Base-by-base conservation (phyloP, 1,284 basidiomycete species). In the Ceratobasidium sp. region DNA sequence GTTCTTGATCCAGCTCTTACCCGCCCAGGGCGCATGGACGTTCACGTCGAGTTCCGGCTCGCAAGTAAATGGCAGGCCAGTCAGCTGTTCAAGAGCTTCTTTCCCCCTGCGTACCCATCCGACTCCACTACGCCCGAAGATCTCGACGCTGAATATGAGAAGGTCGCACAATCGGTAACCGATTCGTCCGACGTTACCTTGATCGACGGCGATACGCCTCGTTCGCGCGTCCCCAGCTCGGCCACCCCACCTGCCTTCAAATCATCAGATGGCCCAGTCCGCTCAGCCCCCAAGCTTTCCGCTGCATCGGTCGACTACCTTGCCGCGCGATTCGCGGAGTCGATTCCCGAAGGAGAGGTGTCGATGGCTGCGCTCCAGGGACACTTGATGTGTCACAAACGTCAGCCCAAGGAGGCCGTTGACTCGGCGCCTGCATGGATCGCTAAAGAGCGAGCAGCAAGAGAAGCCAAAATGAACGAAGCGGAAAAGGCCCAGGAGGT, bases 311-410 rank as follows among this genome's bases (percentile, higher is more conserved):
- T 83, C 22, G 73, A 76, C 4, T 68, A 73, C 31, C 83, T 91
- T 29, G 88, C 90, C 0, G 75, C 77, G 15, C 77, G 78, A n/a
- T 93, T 92, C 75, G 81, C 85, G 1, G 79, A 80, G 1, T 76
- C 77, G 0, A 81, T 93, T 27, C 89, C 89, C 0, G 85, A 89
- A 62, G 81, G 86, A n/a, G 81, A 82, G 74, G 80, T 89, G 50
- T 88, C 89, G 17, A 89, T 92, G 84, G 89, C 91, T 8, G 82
- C 81, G 42, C 79, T 93, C 15, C 91, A 92, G 75, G 90, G 88
- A 1, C 90, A 87, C 76, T 76, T 93, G 60, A 88, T 93, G 87
- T 80, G 78, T 31, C 84, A 89, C 79, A 93, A 92, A 76, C 81
- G 79, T 12, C 77, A 82, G 0, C 89, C 91, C 1, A 77, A 80